Evolutionary conservation across 257 asterid species (phyloP).

Genomic region (Solanum peruvianum): DNA sequence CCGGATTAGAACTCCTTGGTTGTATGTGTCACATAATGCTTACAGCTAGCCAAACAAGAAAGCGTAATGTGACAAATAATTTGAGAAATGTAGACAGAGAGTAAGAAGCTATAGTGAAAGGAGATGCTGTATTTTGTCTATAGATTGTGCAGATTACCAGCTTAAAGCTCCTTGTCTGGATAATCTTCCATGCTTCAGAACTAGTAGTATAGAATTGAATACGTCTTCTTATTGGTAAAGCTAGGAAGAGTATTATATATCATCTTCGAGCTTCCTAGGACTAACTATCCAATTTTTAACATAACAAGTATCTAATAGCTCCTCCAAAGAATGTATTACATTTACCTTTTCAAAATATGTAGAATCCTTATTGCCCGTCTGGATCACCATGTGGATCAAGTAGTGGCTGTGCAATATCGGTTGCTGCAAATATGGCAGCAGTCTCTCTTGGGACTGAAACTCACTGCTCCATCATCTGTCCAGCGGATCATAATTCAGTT

Average conservation of each 20-base stretch:
- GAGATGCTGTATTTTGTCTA: not conserved
- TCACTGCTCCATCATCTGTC: conserved; percentile 56
- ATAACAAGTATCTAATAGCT: not conserved
- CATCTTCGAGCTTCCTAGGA: not conserved
- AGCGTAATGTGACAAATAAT: not conserved
- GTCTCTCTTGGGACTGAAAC: conserved; percentile 63
- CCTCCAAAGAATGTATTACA: not conserved
- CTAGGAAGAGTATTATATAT: not conserved
- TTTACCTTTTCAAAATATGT: not conserved
- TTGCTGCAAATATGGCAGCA: conserved; percentile 49
- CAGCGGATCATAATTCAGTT: conserved; percentile 43
- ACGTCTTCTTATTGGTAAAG: not conserved
- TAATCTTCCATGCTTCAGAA: not conserved
- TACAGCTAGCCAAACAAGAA: not conserved
- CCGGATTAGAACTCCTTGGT: not conserved
- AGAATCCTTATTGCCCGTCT: conserved; percentile 49
- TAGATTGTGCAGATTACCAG: not conserved
- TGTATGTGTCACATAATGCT: not conserved
- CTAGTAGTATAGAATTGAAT: not conserved
- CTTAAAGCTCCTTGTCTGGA: not conserved
- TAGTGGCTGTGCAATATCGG: conserved; percentile 65
- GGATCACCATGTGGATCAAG: conserved; percentile 57
- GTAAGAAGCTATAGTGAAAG: not conserved
- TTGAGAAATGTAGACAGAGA: not conserved
- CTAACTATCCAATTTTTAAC: not conserved